Evolutionary conservation across 1,284 basidiomycete species (phyloP).

Genomic region (Moesziomyces antarcticus): DNA sequence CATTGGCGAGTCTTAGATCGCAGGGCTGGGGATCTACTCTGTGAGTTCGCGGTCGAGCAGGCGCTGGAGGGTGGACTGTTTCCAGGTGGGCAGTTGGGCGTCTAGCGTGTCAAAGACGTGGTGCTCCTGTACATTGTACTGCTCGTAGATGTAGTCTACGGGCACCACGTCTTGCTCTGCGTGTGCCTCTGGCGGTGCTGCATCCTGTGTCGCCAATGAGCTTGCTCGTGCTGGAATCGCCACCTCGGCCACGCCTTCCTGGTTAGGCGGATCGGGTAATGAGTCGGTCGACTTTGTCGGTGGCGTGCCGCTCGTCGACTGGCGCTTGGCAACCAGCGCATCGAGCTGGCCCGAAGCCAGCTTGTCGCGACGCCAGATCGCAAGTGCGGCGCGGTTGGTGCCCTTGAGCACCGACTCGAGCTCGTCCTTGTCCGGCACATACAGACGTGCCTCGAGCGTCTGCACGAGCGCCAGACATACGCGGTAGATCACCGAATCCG

Average conservation of each 20-base stretch:
- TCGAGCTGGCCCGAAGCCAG: slow-evolving; percentile 18
- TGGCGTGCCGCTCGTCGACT: neutral
- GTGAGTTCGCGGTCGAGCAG: slow-evolving; percentile 60
- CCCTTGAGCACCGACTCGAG: slow-evolving; percentile 52
- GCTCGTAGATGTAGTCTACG: slow-evolving; percentile 60
- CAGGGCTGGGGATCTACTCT: slow-evolving; percentile 2
- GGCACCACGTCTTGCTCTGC: slow-evolving; percentile 18
- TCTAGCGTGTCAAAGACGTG: slow-evolving; percentile 52
- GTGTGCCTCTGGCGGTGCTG: neutral
- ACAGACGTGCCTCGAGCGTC: slow-evolving; percentile 57
- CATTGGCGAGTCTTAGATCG: too few relatives aligned
- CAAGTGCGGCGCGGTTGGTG: slow-evolving; percentile 52
- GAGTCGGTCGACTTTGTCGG: slow-evolving; percentile 3
- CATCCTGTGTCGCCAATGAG: slow-evolving; percentile 2
- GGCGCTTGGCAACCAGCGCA: neutral
- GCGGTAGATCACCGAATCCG: slow-evolving; percentile 56
- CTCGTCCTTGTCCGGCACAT: slow-evolving; percentile 56
- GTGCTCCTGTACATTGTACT: slow-evolving; percentile 59
- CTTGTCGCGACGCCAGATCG: slow-evolving; percentile 56
- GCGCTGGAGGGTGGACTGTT: slow-evolving; percentile 54
- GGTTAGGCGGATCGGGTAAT: slow-evolving; percentile 1
- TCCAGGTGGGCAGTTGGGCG: slow-evolving; percentile 62
- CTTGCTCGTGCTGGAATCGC: neutral
- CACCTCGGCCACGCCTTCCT: neutral
- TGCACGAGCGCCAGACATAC: slow-evolving; percentile 57